Base-by-base conservation (phyloP, 345 rosid species). In the Eucalyptus paniculata region DNA sequence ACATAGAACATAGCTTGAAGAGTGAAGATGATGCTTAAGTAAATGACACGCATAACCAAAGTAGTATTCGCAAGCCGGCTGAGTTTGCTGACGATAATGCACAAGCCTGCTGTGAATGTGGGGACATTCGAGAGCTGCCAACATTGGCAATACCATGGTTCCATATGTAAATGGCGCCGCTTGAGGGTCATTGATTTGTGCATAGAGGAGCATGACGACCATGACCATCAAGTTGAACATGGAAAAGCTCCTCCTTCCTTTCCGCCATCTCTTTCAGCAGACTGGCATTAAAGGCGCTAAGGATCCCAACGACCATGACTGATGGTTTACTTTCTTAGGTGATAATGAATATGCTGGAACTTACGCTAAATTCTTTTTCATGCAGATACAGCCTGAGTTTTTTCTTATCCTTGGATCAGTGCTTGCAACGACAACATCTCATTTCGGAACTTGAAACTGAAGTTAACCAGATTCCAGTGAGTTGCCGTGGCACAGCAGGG, bases 401-500 rank as follows among this genome's bases (percentile, higher is more conserved):
- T 65, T 65, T 65, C 77, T 65, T n/a, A n/a, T 15, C 77, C 37
- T 65, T n/a, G 77, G 77, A 65, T 14, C 19, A 14, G 5, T 62
- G 37, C 19, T 30, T 62, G 37, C 19, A 62, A 30, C 1, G 72
- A 62, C 72, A 62, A 14, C 5, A 14, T 62, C 72, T 62, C 34
- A 62, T 62, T 62, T 62, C 1, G 6, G 9, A 30, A 7, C 72
- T 62, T 30, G 34, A 30, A 62, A 62, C 10, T 30, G 72, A 62
- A 62, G 19, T 14, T 62, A 62, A 3, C 72, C 37, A 62, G 72
- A 62, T 30, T 62, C 19, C 19, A 28, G 2, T 62, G 72, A 62
- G 34, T 30, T 30, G 3, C 3, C 37, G 10, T 0, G 19, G 72
- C 37, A 7, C 34, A 7, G 3, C 37, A 13, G 19, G 10, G 72